These are phyloP conservation scores for Magnolia sinica DNA, from an alignment of 164 flowering plant genomes.

Conservation along the genomic window DNA sequence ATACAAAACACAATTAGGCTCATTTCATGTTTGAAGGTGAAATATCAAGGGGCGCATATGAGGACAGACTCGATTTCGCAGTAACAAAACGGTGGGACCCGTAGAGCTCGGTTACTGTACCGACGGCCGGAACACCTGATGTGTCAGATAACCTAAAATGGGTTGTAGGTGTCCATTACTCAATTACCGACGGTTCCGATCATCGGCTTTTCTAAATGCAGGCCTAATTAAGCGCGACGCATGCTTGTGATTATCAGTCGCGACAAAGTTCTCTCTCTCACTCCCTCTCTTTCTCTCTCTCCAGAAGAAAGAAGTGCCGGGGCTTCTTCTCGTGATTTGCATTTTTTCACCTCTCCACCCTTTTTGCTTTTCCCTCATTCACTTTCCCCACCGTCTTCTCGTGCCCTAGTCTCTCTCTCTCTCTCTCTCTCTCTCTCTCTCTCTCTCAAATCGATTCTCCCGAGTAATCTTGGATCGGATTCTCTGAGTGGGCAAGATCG, in stretches of 20 bases:
- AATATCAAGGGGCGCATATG: too few species aligned
- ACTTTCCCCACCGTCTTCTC: not conserved
- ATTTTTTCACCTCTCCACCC: conserved; percentile 13
- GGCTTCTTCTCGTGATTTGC: conserved; percentile 34
- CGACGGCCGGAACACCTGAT: too few species aligned
- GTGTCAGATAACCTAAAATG: too few species aligned
- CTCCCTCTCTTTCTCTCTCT: not conserved
- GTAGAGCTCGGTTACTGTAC: too few species aligned
- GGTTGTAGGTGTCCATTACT: not conserved
- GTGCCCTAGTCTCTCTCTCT: conserved; percentile 2
- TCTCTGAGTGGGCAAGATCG: not conserved
- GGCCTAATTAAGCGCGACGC: not conserved
- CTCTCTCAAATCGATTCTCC: not conserved
- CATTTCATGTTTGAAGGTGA: too few species aligned
- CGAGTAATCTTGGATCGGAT: conserved; percentile 1
- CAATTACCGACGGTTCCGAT: not conserved
- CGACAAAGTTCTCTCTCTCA: not conserved
- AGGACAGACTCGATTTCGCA: too few species aligned
- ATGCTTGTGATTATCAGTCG: not conserved
- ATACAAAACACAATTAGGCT: too few species aligned
- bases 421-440: not conserved
- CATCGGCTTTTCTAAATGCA: too few species aligned
- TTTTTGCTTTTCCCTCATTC: not conserved
- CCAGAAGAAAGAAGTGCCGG: not conserved
- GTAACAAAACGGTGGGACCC: too few species aligned